A percentile compares a stretch with the other conserved stretches of the same genome.
Conservation (phyloP, 1,284 basidiomycete genomes). For the Tilletia indica region DNA sequence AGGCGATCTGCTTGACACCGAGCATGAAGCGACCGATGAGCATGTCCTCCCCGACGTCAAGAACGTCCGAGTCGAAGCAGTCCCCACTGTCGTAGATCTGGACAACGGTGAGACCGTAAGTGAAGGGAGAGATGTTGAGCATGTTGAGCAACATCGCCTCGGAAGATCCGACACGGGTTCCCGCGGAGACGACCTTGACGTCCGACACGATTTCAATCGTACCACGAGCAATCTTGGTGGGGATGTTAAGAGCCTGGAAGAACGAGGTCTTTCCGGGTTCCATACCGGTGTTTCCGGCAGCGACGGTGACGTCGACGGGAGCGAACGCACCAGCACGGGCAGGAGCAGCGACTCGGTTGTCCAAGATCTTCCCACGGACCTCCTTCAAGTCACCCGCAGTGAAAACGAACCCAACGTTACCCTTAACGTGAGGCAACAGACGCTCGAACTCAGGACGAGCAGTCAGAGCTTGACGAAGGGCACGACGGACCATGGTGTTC, state of each 20-base stretch:
- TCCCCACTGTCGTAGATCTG: constrained; percentile 54
- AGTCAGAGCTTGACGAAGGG: constrained; percentile 81
- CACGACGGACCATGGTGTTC: constrained; percentile 99
- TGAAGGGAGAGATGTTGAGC: constrained; percentile 83
- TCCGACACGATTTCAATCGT: constrained; percentile 99
- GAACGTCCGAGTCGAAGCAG: constrained; percentile 75
- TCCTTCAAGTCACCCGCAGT: constrained; percentile 90
- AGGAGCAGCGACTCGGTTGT: constrained; percentile 97
- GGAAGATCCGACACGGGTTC: constrained; percentile 90
- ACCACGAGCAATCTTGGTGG: constrained; percentile 99
- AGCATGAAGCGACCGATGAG: constrained; percentile 85
- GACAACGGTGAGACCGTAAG: constrained; percentile 94
- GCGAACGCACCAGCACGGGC: constrained; percentile 97
- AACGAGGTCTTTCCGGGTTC: constrained; percentile 74
- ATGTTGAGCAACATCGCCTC: constrained; percentile 98
- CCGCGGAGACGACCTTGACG: constrained; percentile 88
- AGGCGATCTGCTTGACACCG: constrained; percentile 92
- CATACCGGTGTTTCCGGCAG: constrained; percentile 98
- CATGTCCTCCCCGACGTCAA: constrained; percentile 88
- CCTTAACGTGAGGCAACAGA: constrained; percentile 89
- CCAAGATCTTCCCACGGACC: constrained; percentile 81
- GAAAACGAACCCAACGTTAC: constrained; percentile 99
- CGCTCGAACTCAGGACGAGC: constrained; percentile 94
- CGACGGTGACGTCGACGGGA: constrained; percentile 85
- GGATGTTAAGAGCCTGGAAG: constrained; percentile 99